Percentiles rank a stretch among this genome's conserved stretches.
Evolutionary conservation across 2,329 filamentous ascomycete genomes (phyloP).

Genomic region (Ascocoryne sarcoides): DNA sequence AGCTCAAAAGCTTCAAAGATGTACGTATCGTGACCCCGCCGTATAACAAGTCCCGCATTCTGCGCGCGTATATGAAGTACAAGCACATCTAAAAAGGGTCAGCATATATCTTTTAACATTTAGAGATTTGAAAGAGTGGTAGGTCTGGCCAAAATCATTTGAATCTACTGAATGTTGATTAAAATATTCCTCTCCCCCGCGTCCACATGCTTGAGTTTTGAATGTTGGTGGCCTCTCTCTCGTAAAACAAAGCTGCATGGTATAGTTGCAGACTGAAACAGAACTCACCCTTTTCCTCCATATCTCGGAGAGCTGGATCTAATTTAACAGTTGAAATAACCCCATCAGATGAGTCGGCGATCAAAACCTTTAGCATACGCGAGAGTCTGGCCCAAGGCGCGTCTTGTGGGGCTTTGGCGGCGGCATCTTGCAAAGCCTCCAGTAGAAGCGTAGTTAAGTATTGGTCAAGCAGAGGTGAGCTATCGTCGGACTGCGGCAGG

Average conservation of each 20-base stretch:
- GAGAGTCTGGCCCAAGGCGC: neutral
- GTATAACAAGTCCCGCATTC: constrained; percentile 38
- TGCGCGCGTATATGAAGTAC: constrained; percentile 36
- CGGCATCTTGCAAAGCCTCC: neutral
- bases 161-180: no score
- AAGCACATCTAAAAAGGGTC: constrained; percentile 23
- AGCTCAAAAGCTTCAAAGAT: constrained; percentile 39
- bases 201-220: no score
- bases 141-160: no score
- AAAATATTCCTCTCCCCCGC: no score
- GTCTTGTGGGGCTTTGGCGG: neutral
- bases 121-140: neutral
- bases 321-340: neutral
- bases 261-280: neutral
- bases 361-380: neutral
- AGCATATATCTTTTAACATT: constrained; percentile 1
- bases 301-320: neutral
- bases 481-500: constrained; percentile 33
- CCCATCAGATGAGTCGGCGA: neutral
- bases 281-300: neutral
- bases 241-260: no score
- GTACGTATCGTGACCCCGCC: constrained; percentile 26
- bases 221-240: no score
- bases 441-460: constrained; percentile 6
- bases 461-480: neutral